These are phyloP conservation scores for Ustilago tritici DNA, from an alignment of 1,284 basidiomycete genomes.

Conservation along the genomic window DNA sequence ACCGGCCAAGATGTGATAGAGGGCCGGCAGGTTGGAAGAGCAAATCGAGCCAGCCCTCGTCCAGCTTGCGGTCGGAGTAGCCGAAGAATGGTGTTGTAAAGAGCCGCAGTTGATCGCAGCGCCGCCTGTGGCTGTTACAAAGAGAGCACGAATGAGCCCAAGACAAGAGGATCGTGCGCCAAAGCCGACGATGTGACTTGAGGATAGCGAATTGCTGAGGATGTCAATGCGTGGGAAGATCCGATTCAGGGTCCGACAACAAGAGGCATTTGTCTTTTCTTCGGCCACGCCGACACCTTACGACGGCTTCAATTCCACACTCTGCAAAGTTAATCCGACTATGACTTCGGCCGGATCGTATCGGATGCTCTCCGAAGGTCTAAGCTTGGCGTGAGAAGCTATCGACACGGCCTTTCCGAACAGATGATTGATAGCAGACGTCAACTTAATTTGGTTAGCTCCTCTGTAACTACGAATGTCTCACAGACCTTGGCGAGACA, in stretches of 20 bases:
- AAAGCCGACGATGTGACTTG: not conserved
- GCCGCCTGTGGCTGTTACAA: not conserved
- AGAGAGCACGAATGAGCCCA: not conserved
- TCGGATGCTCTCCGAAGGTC: not conserved
- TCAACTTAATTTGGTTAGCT: not conserved
- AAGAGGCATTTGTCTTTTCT: not conserved
- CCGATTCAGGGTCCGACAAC: slow-evolving; percentile 2
- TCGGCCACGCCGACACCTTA: no score
- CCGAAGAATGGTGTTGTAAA: not conserved
- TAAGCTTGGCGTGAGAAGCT: not conserved
- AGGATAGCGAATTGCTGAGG: not conserved
- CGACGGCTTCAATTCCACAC: no score
- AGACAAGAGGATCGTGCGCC: not conserved
- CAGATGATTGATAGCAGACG: not conserved
- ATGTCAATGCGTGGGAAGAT: not conserved
- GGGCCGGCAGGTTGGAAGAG: slow-evolving; percentile 8
- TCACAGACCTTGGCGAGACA: slow-evolving; percentile 1
- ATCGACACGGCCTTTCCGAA: not conserved
- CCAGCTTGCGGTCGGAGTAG: slow-evolving; percentile 2
- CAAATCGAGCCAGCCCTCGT: slow-evolving; percentile 12
- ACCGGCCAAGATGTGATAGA: not conserved
- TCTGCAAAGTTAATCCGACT: no score
- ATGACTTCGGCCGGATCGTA: no score
- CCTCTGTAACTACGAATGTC: not conserved
- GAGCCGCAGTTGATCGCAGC: no score